Base-by-base conservation (phyloP, 148 eudicot genomes). In the Euryodendron excelsum region DNA sequence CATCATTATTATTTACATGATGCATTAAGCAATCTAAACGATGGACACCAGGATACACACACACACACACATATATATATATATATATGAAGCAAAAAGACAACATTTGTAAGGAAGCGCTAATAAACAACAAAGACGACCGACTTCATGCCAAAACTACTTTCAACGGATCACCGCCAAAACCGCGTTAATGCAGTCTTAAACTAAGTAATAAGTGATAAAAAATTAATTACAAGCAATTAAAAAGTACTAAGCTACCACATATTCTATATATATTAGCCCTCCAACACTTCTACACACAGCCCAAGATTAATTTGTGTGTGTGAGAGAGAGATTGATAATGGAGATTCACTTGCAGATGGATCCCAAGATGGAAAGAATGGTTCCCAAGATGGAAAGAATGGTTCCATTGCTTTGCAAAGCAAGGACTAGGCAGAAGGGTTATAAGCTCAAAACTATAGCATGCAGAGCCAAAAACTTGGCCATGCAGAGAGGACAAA, bases 401-500 rank as follows among this genome's bases (percentile, higher is more conserved):
- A n/a, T n/a, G n/a, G n/a, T 48, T 73, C 41, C 61, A 21, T 61
- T 17, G 27, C 36, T 48, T 34, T 27, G 45, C 31, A 39, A 74
- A 44, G 31, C 33, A 36, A 44, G 15, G 56, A 50, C 56, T 36
- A 52, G 53, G 31, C 63, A n/a, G 45, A 69, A 37, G 50, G 18
- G 53, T 23, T 31, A 13, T 15, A 39, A 10, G 41, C 9, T 74
- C 30, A 74, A 66, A 12, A 50, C 61, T 14, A 30, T 74, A 56
- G 15, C 82, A 74, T 80, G 82, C 59, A 74, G 56, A 27, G 65
- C 61, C 7, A 34, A 55, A 17, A 45, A 80, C 3, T 53, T 36
- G 67, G 71, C 78, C 41, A 69, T 61, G 59, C 79, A 74, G 39
- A 53, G 25, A 21, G 66, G 67, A 33, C 64, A 73, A 33, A 36